These are phyloP conservation scores for Gnaphalium uliginosum DNA, from an alignment of 129 eudicot species.

Conservation along the genomic window DNA sequence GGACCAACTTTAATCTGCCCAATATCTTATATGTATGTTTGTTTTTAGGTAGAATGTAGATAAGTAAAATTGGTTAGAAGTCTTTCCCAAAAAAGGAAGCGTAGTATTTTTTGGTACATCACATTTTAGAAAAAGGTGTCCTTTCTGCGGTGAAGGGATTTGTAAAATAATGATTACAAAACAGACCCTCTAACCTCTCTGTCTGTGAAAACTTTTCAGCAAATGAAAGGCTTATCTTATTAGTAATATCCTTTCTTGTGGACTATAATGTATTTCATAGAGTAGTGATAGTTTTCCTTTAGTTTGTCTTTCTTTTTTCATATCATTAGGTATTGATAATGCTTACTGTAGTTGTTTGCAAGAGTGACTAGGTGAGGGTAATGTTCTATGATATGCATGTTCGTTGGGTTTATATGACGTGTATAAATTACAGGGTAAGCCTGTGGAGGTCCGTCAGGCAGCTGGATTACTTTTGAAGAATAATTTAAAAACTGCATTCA, in stretches of 20 bases:
- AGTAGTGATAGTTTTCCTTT: not conserved
- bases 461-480: conserved; percentile 95
- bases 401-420: conserved; percentile 16
- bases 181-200: not conserved
- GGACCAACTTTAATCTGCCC: not conserved
- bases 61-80: not conserved
- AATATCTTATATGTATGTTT: not conserved
- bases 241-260: not conserved
- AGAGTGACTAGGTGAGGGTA: conserved; percentile 19
- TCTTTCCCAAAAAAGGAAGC: no score
- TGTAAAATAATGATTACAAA: no score
- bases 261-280: not conserved
- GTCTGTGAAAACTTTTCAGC: not conserved
- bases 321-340: conserved; percentile 3
- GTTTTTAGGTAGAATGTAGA: not conserved
- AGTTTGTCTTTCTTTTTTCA: not conserved
- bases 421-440: conserved; percentile 55
- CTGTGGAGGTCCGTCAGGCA: conserved; percentile 96
- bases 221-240: not conserved
- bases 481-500: conserved; percentile 64
- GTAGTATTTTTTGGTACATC: no score
- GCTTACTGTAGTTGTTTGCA: conserved; percentile 24
- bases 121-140: no score
- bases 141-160: no score
- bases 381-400: conserved; percentile 23